Evolutionary conservation across 2,329 filamentous ascomycete genomes (phyloP), one percentile per base, ranked within the genome.

Genomic region (Colletotrichum liriopes): DNA sequence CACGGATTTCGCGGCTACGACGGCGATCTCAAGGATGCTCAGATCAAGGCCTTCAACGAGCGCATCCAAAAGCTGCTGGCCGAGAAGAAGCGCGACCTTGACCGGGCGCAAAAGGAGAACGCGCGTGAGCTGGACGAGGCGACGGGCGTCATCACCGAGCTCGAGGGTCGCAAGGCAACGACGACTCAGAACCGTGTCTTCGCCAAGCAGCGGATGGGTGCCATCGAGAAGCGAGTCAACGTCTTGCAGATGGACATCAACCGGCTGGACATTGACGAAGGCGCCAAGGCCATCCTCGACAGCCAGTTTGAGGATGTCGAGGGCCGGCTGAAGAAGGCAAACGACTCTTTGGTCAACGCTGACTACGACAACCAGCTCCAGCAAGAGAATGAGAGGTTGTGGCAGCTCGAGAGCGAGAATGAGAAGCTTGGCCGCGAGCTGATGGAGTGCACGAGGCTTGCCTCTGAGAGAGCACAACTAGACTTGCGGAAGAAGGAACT

Each of bases 1-100:
- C 93, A 98, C 81, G 91, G 90, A 71, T 93, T 99, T 74, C 92
- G 94, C 43, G 95, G 95, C 0, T 98, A 93, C 78, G 94, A 98
- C 74, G 90, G 92, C 26, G 91, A 95, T 16, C 84, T 98, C 55
- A 91, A 92, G 41, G 93, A 97, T 65, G 86, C 85, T 37, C 90
- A 94, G 67, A 91, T 97, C 47, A 86, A 89, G 49, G 88, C 92
- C 2, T 98, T 98, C 80, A 91, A 94, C 80, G 91, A 92, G 7
- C 92, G 91, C 74, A 90, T 98, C 59, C 88, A 92, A 55, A 95
- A 92, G 77, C 87, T 95, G 51, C 86, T 93, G 12, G 88, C 88
- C 65, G 95, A 98, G 67, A 96, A 97, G 81, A 94, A 93, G 76
- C 89, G 91, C 37, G 90, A 93, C 8, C 84, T 98, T 23, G 94